phyloP scores from a whole-genome alignment of 1,284 basidiomycete genomes.

The Sanghuangporus baumii region DNA sequence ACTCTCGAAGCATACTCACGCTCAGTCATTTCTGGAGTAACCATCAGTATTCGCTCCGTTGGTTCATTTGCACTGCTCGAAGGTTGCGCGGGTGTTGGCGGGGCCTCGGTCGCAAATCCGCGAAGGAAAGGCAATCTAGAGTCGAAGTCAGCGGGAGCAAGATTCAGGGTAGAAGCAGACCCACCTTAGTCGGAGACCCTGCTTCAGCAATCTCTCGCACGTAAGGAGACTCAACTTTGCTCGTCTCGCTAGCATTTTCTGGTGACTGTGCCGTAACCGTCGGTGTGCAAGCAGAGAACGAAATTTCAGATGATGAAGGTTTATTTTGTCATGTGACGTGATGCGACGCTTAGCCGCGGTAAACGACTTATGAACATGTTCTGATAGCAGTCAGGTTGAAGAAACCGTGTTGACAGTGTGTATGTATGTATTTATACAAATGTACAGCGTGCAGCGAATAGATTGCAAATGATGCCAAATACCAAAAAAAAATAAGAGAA shows the following conservation, averaged over 20 bases:
- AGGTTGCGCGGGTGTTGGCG: background rate
- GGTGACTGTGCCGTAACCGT: background rate
- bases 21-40: background rate
- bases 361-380: background rate
- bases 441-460: background rate
- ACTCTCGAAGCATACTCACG: slow-evolving; percentile 9
- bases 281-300: background rate
- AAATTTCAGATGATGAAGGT: background rate
- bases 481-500: background rate
- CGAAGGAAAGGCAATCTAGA: background rate
- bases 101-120: slow-evolving; percentile 4
- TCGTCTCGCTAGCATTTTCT: slow-evolving; percentile 10
- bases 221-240: background rate
- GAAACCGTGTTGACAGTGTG: background rate
- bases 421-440: background rate
- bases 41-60: background rate
- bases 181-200: background rate
- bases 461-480: background rate
- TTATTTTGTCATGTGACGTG: background rate
- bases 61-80: background rate
- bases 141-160: background rate
- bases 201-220: background rate
- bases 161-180: too few relatives aligned
- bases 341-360: too few relatives aligned
- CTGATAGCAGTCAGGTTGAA: background rate